phyloP scores from a whole-genome alignment of 495 filamentous ascomycete species.

The Trichoderma virens region DNA sequence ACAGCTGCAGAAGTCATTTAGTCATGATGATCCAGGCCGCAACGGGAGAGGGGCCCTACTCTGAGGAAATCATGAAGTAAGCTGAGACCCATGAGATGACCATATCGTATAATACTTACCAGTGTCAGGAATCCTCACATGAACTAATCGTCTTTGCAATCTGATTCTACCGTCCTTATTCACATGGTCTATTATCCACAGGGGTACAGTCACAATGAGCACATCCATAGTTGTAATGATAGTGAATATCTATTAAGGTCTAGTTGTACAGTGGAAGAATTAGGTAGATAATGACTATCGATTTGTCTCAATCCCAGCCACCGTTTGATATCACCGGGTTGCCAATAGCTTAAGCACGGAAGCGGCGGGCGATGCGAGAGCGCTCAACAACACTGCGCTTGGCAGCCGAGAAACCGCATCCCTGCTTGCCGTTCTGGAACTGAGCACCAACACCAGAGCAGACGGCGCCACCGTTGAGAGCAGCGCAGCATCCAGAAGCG shows the following conservation, averaged over 20 bases:
- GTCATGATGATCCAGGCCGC: constrained; percentile 14
- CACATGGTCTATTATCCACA: no score
- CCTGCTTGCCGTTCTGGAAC: constrained; percentile 37
- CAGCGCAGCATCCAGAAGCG: constrained; percentile 32
- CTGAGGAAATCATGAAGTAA: background rate
- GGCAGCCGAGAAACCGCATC: constrained; percentile 33
- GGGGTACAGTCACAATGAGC: background rate
- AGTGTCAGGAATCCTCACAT: background rate
- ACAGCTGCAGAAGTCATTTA: constrained; percentile 15
- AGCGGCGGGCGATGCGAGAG: background rate
- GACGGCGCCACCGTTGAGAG: constrained; percentile 23
- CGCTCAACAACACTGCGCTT: background rate
- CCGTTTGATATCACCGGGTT: background rate
- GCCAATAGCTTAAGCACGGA: background rate
- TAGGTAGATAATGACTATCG: background rate
- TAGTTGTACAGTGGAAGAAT: background rate
- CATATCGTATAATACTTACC: background rate
- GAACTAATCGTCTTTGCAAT: no score
- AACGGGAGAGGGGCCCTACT: constrained; percentile 15
- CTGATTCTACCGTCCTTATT: no score
- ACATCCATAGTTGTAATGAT: background rate
- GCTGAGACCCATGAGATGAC: background rate
- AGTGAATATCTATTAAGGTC: background rate
- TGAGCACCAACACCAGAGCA: constrained; percentile 30
- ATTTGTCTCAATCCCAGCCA: background rate